A percentile compares a stretch with the other conserved stretches of the same genome.
These are phyloP conservation scores for Cercospora citrullina DNA, from an alignment of 2,329 filamentous ascomycete species.

Conservation along the genomic window DNA sequence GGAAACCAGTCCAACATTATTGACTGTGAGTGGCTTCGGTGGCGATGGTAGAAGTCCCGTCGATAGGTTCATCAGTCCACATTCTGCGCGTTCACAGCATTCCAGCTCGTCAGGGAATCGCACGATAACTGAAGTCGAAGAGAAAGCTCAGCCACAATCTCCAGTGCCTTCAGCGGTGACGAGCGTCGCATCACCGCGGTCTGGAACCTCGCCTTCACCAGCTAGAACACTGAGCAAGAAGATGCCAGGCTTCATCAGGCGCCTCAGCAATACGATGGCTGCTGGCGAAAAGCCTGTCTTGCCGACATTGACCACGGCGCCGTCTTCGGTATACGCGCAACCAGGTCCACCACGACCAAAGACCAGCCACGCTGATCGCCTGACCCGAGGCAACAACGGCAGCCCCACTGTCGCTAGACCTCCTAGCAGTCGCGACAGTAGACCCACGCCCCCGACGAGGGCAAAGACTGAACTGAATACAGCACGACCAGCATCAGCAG, in stretches of 20 bases:
- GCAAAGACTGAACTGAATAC: conserved; percentile 22
- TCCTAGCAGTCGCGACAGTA: conserved; percentile 20
- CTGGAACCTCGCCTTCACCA: conserved; percentile 30
- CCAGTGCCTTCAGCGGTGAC: conserved; percentile 16
- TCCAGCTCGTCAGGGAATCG: conserved; percentile 34
- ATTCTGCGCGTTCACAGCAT: conserved; percentile 23
- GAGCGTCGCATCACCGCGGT: conserved; percentile 16
- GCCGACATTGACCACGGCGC: conserved; percentile 27
- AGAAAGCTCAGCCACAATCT: conserved; percentile 16
- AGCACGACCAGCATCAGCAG: conserved; percentile 21
- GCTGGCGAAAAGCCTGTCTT: conserved; percentile 22
- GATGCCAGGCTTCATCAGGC: conserved; percentile 37
- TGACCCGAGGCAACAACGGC: conserved; percentile 4
- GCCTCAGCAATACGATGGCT: conserved; percentile 34
- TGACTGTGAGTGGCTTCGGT: conserved; percentile 21
- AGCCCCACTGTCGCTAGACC: conserved; percentile 6
- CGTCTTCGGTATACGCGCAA: conserved; percentile 25
- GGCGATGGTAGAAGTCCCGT: conserved; percentile 22
- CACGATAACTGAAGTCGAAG: conserved; percentile 28
- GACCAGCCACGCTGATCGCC: conserved; percentile 27
- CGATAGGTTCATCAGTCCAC: conserved; percentile 28
- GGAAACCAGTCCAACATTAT: conserved; percentile 34
- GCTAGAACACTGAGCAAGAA: conserved; percentile 33
- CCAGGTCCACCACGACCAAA: conserved; percentile 20
- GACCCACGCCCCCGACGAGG: conserved; percentile 15